A percentile compares a stretch with the other conserved stretches of the same genome.
These are phyloP conservation scores for Citrus inodora DNA, from an alignment of 345 rosid genomes.

Conservation along the genomic window DNA sequence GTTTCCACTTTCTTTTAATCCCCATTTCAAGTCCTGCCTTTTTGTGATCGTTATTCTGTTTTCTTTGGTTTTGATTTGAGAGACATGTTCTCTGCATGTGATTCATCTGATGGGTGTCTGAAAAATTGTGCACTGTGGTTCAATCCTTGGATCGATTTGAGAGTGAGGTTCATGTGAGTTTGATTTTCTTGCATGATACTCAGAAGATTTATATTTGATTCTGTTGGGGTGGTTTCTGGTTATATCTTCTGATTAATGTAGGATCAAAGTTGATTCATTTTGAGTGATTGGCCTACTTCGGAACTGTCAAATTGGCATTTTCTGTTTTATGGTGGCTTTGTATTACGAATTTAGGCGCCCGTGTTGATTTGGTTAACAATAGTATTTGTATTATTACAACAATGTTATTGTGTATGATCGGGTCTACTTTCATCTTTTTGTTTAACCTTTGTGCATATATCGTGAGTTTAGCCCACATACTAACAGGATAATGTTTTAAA, in stretches of 20 bases:
- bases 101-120: constrained; percentile 10
- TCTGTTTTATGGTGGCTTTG: neutral
- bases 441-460: neutral
- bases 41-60: neutral
- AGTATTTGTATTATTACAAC: neutral
- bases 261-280: neutral
- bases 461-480: neutral
- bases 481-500: neutral
- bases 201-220: neutral
- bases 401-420: no score
- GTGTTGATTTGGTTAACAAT: neutral
- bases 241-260: neutral
- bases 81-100: neutral
- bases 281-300: neutral
- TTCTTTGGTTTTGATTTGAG: neutral
- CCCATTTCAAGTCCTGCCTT: neutral
- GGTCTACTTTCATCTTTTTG: no score
- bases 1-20: constrained; percentile 9
- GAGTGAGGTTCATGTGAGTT: neutral
- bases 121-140: neutral
- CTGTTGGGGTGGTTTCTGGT: neutral
- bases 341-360: neutral
- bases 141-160: neutral
- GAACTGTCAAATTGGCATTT: neutral
- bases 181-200: neutral